Percentiles rank a stretch among this genome's conserved stretches.
Conservation (phyloP, 352 stramenopile genomes). For the Thalassiosira hispida region DNA sequence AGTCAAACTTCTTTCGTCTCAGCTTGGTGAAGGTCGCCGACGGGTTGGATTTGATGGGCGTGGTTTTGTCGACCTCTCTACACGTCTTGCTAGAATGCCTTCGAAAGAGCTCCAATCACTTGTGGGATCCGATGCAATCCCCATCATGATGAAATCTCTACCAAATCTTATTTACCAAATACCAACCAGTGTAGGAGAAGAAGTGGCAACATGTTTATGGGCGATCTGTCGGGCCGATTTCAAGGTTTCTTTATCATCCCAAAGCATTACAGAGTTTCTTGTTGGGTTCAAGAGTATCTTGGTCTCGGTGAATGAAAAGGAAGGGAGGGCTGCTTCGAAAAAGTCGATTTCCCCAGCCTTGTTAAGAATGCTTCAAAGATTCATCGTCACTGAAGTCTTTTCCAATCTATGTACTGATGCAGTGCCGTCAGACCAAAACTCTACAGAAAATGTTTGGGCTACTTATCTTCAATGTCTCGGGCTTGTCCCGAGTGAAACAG, state of each 20-base stretch:
- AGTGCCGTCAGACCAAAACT: background rate
- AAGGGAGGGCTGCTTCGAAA: constrained; percentile 26
- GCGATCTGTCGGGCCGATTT: constrained; percentile 29
- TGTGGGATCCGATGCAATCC: constrained; percentile 14
- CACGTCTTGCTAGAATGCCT: constrained; percentile 46
- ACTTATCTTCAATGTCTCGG: constrained; percentile 36
- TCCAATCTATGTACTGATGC: constrained; percentile 38
- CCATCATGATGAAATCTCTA: constrained; percentile 36
- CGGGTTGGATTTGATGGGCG: constrained; percentile 70
- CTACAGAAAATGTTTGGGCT: constrained; percentile 30
- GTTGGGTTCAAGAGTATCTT: constrained; percentile 37
- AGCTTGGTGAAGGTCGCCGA: constrained; percentile 67
- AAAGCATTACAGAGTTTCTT: constrained; percentile 42
- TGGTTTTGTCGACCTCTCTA: constrained; percentile 65
- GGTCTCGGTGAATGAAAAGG: background rate
- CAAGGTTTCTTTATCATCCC: background rate
- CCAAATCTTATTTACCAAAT: constrained; percentile 48
- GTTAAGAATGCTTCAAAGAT: constrained; percentile 43
- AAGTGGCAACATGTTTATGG: constrained; percentile 41
- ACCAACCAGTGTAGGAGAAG: constrained; percentile 47
- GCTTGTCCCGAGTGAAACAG: constrained; percentile 11
- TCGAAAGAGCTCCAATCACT: constrained; percentile 23
- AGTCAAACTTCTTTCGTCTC: constrained; percentile 65
- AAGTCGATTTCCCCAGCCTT: constrained; percentile 47
- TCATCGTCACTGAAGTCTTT: constrained; percentile 36